These are phyloP conservation scores for Fraxinus anomala DNA, from an alignment of 257 asterid species.

Conservation along the genomic window DNA sequence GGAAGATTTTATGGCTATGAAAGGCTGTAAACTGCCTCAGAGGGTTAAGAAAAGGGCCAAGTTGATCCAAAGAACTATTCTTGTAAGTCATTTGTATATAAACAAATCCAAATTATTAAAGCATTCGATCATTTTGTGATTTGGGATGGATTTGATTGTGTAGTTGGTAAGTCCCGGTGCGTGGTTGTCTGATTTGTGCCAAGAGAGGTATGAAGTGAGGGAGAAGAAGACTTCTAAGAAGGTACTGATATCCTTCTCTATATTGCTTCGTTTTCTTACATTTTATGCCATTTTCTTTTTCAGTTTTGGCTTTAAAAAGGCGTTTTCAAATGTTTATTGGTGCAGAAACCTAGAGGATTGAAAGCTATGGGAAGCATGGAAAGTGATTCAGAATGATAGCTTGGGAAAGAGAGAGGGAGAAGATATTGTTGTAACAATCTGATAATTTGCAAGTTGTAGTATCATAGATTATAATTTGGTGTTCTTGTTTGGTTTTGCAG, in stretches of 20 bases:
- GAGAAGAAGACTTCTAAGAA: slow-evolving; percentile 73
- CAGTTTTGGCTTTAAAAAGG: neutral
- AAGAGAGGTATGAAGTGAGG: slow-evolving; percentile 83
- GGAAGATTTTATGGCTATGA: slow-evolving; percentile 79
- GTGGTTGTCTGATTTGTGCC: slow-evolving; percentile 76
- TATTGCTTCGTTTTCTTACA: neutral
- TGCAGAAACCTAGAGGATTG: slow-evolving; percentile 70
- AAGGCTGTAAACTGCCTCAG: slow-evolving; percentile 85
- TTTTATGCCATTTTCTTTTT: neutral
- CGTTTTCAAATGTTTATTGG: slow-evolving; percentile 7
- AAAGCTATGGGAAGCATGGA: slow-evolving; percentile 80
- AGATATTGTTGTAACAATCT: neutral
- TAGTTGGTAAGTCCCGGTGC: slow-evolving; percentile 67
- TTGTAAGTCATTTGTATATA: slow-evolving; percentile 38
- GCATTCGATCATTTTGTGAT: neutral
- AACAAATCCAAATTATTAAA: neutral
- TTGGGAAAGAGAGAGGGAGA: neutral
- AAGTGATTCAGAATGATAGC: slow-evolving; percentile 69
- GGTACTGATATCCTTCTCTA: slow-evolving; percentile 30
- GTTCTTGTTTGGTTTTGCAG: slow-evolving; percentile 9
- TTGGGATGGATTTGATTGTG: neutral
- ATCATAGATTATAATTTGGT: neutral
- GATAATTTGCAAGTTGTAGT: neutral
- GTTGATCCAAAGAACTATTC: slow-evolving; percentile 61
- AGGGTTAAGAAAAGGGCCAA: slow-evolving; percentile 88